Evolutionary conservation across 225 moss, liverwort and hornwort genomes (phyloP), one percentile per base, ranked within the genome.

Genomic region (Marchantia paleacea): DNA sequence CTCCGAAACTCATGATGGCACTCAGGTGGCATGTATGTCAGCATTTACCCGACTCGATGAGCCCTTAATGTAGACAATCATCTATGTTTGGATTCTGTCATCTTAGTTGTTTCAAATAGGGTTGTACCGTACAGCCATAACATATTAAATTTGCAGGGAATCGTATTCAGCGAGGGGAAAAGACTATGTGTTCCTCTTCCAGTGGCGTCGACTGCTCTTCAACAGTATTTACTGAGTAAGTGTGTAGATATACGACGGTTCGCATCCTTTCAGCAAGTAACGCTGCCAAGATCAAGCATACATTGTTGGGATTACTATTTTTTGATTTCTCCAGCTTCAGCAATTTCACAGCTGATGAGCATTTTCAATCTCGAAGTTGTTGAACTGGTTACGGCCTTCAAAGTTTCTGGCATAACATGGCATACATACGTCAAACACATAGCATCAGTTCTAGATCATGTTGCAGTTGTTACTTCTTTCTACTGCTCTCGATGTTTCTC

Each of bases 131-230:
- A 76, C 30, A 20, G 75, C 75, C 61, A 65, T 78, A 57, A 11
- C 55, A 62, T 50, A 7, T 28, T 51, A 39, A 72, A 75, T 74
- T 30, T 78, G 64, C 88, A 88, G 88, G 88, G 88, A 20, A 88
- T 88, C 66, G 88, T 88, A 28, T 52, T 74, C 71, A 65, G 78
- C 26, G 88, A 85, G 73, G 78, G 83, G 8, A 85, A 83, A 70
- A 85, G 85, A 64, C 62, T 79, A 22, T 75, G 75, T 62, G 53
- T 81, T 71, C 83, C 88, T 55, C 71, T 88, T 65, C 85, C 85
- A n/a, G 49, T 88, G 49, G 88, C 88, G 13, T 82, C 88, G n/a
- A 75, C 24, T 73, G 85, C 88, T 30, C 83, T 81, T 79, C 88
- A 88, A 69, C 83, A 82, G n/a, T 88, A 82, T 83, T 61, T 88